Evolutionary conservation across 192 early-diverging fungal genomes (phyloP), one percentile per base, ranked within the genome.

Genomic region (Phlyctochytrium bullatum): DNA sequence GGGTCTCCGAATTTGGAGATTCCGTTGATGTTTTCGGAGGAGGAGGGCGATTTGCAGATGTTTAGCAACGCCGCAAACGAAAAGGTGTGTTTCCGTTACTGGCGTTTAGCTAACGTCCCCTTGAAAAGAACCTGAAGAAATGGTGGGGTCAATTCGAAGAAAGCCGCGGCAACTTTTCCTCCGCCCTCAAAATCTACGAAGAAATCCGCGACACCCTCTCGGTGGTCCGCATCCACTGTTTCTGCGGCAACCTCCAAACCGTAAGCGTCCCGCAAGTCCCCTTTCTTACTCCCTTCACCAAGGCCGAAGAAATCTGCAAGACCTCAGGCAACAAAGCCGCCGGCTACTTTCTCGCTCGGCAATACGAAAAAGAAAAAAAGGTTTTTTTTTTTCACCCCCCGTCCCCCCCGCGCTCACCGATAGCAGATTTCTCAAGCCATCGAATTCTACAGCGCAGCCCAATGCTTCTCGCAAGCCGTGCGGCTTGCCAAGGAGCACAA

Each of bases 71-170:
- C 10, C 40, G 20, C 40, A 6, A 47, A 47, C 20, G 40, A 47
- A 14, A 47, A 14, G 40, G 40, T 20, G 6, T 47, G 6, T 47
- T 47, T 47, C 20, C 40, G 6, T 47, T 47, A 6, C 20, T 47
- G 40, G 6, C 20, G 10, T 20, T 47, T 47, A 14, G 6, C 20
- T 14, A 6, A 14, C 6, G 40, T 6, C 24, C 12, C 25, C 29
- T 36, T 64, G 35, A 58, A 20, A 35, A 72, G 68, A 25, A 54
- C 6, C 64, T 83, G 3, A 76, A 74, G 32, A 78, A 75, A 53
- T 86, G 85, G 85, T 83, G 79, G 79, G 85, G 76, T 12, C 83
- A 86, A 70, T 82, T 83, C 66, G 64, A 65, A 32, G 85, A 86
- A 62, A 67, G 65, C 12, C 59, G 74, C 3, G 73, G 70, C 14